These are phyloP conservation scores for Alternaria novae-zelandiae DNA, from an alignment of 2,329 filamentous ascomycete genomes.

Conservation along the genomic window DNA sequence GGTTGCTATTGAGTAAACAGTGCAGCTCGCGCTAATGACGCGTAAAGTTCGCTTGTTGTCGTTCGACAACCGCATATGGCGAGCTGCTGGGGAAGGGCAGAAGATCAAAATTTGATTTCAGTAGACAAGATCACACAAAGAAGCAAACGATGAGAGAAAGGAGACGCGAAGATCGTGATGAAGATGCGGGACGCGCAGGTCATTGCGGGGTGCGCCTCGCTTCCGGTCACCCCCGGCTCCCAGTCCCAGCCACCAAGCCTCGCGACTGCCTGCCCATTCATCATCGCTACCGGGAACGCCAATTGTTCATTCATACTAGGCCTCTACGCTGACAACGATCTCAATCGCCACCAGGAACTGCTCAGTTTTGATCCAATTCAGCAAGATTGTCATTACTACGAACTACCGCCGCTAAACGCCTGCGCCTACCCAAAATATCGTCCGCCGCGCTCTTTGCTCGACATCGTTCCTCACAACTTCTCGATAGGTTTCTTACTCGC, in stretches of 20 bases:
- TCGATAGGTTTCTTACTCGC: not conserved
- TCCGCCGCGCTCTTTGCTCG: not conserved
- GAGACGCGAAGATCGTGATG: not conserved
- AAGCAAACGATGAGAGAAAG: not conserved
- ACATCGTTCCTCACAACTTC: not conserved
- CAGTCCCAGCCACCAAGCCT: not conserved
- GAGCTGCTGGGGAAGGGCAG: not conserved
- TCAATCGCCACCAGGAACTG: not conserved
- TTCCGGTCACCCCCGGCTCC: not conserved
- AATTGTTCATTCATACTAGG: not conserved
- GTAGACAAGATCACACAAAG: not conserved
- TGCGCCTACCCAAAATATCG: not conserved
- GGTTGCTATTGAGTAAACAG: not conserved
- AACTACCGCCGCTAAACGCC: not conserved
- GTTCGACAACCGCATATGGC: not conserved
- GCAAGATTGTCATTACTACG: not conserved
- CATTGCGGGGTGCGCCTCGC: not conserved
- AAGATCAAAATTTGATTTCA: not conserved
- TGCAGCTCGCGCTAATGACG: not conserved
- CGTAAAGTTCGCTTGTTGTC: not conserved
- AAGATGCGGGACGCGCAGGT: not conserved
- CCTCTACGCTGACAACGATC: not conserved
- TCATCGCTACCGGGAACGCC: not conserved
- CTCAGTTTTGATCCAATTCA: not conserved
- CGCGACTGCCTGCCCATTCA: not conserved